Base-by-base conservation (phyloP, 1,284 basidiomycete species). In the Pulveroboletus sp. region DNA sequence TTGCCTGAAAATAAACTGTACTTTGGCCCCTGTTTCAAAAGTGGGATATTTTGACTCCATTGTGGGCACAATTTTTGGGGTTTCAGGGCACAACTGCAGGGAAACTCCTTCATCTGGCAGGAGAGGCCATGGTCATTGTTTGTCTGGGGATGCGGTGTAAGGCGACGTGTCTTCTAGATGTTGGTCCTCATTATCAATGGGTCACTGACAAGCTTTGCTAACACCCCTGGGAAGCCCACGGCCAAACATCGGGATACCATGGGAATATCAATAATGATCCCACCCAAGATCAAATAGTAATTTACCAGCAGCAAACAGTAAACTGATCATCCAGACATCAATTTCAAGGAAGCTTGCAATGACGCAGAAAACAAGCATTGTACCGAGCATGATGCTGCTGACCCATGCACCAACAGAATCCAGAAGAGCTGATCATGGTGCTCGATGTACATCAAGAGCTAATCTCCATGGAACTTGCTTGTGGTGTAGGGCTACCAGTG, bases 241-340 rank as follows among this genome's bases (percentile, higher is more conserved):
- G 2, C 56, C 56, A 18, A 62, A 46, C 53, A 61, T 63, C 4
- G 60, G 51, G 8, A 70, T 67, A 10, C 62, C 65, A 8, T 65
- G 74, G 8, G 61, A 59, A 55, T 68, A 77, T 22, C 77, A 75
- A 58, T 78, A 80, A 62, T 86, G 80, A 66, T 87, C 83, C 78
- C 81, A 82, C 5, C 58, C 63, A 17, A 88, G 63, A 66, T 95
- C 92, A 49, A 87, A 83, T 3, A 82, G 49, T 39, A 93, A 79
- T 68, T 92, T 91, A 52, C 84, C 71, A 2, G 83, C 71, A 0
- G 94, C 95, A 35, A 94, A 94, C 0, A 96, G 94, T 17, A 94
- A 80, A 1, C 87, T 92, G 44, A 98, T 89, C 75, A 85, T 84
- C 84, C 90, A 91, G 8, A 90, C 93, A 52, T 85, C 84, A 15